phyloP scores from a whole-genome alignment of 805 yeast species.

The Yueomyces sp. region DNA sequence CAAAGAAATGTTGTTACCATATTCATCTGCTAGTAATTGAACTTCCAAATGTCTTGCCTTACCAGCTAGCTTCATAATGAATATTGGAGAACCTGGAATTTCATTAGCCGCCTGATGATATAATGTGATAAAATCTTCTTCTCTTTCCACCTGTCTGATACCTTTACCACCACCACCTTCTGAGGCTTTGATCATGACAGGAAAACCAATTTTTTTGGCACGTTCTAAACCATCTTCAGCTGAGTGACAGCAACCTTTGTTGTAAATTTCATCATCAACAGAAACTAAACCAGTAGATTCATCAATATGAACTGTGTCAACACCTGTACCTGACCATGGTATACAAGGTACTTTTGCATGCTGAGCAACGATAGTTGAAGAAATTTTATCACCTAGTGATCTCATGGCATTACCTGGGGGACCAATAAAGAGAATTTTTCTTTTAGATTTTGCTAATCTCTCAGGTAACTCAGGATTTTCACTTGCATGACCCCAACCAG shows the following conservation, averaged over 20 bases:
- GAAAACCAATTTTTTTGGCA: slow-evolving; percentile 87
- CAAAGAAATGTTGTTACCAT: slow-evolving; percentile 91
- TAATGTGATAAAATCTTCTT: slow-evolving; percentile 58
- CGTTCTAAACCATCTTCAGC: slow-evolving; percentile 83
- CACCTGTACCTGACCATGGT: slow-evolving; percentile 99
- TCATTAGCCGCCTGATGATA: slow-evolving; percentile 94
- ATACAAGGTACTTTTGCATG: slow-evolving; percentile 97
- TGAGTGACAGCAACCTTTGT: slow-evolving; percentile 72
- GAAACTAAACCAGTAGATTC: slow-evolving; percentile 64
- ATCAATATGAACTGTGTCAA: slow-evolving; percentile 66
- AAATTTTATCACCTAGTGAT: slow-evolving; percentile 96
- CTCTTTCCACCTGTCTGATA: slow-evolving; percentile 87
- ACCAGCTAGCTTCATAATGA: slow-evolving; percentile 95
- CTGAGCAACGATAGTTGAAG: slow-evolving; percentile 97
- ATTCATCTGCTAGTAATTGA: slow-evolving; percentile 94
- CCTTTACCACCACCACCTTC: slow-evolving; percentile 99
- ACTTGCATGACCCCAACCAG: slow-evolving; percentile 99
- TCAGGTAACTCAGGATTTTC: slow-evolving; percentile 95
- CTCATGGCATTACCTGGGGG: slow-evolving; percentile 99
- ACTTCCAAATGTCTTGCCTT: slow-evolving; percentile 97
- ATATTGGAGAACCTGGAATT: slow-evolving; percentile 97
- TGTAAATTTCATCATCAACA: slow-evolving; percentile 71
- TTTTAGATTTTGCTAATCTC: slow-evolving; percentile 81
- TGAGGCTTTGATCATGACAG: slow-evolving; percentile 97
- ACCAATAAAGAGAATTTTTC: slow-evolving; percentile 86